Conservation (phyloP, 441 rosid species). For the Rhodomyrtus psidioides region DNA sequence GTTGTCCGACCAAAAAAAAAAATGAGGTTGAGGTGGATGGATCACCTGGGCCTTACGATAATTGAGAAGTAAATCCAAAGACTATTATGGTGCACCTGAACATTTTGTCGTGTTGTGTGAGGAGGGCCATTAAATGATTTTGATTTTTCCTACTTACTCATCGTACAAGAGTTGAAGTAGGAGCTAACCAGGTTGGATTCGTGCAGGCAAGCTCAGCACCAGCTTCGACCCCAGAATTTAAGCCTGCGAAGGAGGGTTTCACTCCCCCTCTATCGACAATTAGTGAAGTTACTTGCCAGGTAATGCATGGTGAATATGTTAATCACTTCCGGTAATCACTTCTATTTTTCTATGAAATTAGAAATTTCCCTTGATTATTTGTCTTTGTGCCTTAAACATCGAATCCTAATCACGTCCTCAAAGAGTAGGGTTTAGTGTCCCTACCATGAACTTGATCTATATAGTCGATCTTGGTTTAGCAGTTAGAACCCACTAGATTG, state of each 20-base stretch:
- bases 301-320: background rate
- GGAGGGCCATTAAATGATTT: background rate
- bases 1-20: no score
- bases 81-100: background rate
- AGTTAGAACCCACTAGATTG: background rate
- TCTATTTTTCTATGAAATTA: background rate
- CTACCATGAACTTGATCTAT: background rate
- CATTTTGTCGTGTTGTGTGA: background rate
- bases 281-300: slow-evolving; percentile 9
- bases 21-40: background rate
- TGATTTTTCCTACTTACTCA: background rate
- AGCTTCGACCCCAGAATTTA: background rate
- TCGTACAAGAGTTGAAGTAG: background rate
- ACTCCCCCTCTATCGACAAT: background rate
- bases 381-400: background rate
- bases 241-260: background rate
- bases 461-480: background rate
- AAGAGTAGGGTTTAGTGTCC: background rate
- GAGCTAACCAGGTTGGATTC: background rate
- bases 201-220: background rate
- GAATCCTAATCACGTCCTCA: background rate
- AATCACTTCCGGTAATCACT: background rate
- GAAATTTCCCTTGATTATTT: background rate
- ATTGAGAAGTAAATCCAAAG: background rate
- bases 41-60: background rate